Base-by-base conservation (phyloP, 179 eudicot species). In the Pouteria campechiana region DNA sequence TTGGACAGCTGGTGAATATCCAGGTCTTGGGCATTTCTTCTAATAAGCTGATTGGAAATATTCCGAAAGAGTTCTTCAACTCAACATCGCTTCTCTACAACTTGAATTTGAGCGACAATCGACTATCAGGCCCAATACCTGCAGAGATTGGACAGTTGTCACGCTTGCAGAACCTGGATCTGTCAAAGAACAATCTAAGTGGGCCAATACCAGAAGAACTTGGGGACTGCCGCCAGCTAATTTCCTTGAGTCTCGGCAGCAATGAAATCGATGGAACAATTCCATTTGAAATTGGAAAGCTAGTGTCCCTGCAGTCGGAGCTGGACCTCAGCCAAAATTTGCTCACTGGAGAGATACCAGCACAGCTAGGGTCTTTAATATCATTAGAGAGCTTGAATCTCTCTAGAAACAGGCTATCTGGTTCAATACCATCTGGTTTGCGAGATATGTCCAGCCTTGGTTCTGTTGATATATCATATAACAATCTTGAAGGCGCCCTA, bases 401-500 rank as follows among this genome's bases (percentile, higher is more conserved):
- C 8, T 74, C 78, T 40, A 60, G 46, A 15, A 74, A 64, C 34
- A 34, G 46, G 8, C 33, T 78, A 25, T 54, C 31, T 34, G 52
- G 69, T 52, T 33, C 38, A 48, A 37, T 49, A 37, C 45, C 66
- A 14, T 18, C 31, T 0, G 28, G n/a, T 22, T 39, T 60, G 8
- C 17, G 27, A 16, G 3, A 38, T 2, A 25, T 60, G 54, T 21
- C 17, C 20, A 23, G 50, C 11, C 45, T 44, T 14, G 3, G 2
- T 15, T 4, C n/a, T 0, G 4, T 65, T 48, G 42, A 70, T 41
- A 2, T 54, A 33, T 62, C 67, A n/a, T 57, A 64, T 23, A 50
- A 54, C 13, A 48, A 64, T 38, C 44, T 70, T 13, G 58, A 74
- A 13, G 70, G 81, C 37, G 69, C 74, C 8, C 31, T 78, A 21